phyloP scores from a whole-genome alignment of 768 basidiomycete genomes.

The Tricholoma saponaceum region DNA sequence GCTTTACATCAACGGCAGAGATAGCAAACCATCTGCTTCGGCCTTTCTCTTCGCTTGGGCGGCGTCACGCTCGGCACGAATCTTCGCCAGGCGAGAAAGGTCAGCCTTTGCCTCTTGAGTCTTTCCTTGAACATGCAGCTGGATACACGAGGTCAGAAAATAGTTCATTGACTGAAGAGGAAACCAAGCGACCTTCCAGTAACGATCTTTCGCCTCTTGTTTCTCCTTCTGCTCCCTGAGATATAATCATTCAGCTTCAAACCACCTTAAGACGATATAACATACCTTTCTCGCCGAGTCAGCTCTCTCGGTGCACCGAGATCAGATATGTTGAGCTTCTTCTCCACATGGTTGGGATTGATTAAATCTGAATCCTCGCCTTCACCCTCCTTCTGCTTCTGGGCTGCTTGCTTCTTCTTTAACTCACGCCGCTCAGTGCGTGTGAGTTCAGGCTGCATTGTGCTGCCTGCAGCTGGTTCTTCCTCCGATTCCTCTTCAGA shows the following conservation, averaged over 20 bases:
- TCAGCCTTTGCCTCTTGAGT: constrained; percentile 89
- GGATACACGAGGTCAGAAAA: constrained; percentile 1
- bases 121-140: constrained; percentile 80
- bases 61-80: constrained; percentile 82
- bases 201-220: constrained; percentile 81
- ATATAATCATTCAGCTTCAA: background rate
- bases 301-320: constrained; percentile 60
- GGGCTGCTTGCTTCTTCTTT: constrained; percentile 74
- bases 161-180: background rate
- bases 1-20: background rate
- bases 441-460: constrained; percentile 51
- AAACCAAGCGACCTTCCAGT: constrained; percentile 65
- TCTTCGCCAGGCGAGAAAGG: constrained; percentile 80
- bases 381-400: constrained; percentile 35
- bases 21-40: constrained; percentile 70
- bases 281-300: constrained; percentile 62
- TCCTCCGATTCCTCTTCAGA: constrained; percentile 38
- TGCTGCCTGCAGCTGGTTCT: constrained; percentile 22
- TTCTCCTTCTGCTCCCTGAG: constrained; percentile 88
- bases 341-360: constrained; percentile 74
- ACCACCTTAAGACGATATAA: background rate
- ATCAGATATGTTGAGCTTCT: constrained; percentile 76
- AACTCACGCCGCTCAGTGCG: constrained; percentile 72
- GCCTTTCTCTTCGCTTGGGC: constrained; percentile 87
- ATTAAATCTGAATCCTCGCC: constrained; percentile 66